A percentile compares a stretch with the other conserved stretches of the same genome.
These are phyloP conservation scores for Cadophora luteo-olivacea DNA, from an alignment of 2,329 filamentous ascomycete genomes.

Conservation along the genomic window DNA sequence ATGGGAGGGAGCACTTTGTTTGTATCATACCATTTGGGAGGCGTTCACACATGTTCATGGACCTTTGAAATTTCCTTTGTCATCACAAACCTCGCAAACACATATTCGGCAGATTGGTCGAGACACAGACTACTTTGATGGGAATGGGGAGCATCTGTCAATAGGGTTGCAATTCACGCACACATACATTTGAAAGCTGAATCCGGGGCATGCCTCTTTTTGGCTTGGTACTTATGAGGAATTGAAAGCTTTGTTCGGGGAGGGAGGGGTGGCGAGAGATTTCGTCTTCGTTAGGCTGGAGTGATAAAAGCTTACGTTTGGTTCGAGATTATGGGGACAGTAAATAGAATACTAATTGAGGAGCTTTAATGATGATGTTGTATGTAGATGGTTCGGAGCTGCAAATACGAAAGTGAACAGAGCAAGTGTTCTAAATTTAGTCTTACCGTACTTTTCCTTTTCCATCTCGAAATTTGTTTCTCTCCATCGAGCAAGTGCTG, in stretches of 20 bases:
- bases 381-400: neutral
- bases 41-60: slow-evolving; percentile 19
- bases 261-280: slow-evolving; percentile 4
- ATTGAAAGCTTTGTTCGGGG: slow-evolving; percentile 8
- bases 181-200: slow-evolving; percentile 30
- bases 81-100: slow-evolving; percentile 13
- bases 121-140: slow-evolving; percentile 14
- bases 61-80: slow-evolving; percentile 19
- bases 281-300: slow-evolving; percentile 10
- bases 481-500: no score
- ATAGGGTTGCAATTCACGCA: slow-evolving; percentile 21
- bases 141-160: slow-evolving; percentile 23
- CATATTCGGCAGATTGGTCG: slow-evolving; percentile 15
- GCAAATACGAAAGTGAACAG: neutral
- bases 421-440: slow-evolving; percentile 2
- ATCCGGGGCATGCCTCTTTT: slow-evolving; percentile 17
- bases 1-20: slow-evolving; percentile 17
- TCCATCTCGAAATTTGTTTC: no score
- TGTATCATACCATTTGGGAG: slow-evolving; percentile 19
- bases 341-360: slow-evolving; percentile 32
- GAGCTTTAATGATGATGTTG: slow-evolving; percentile 25
- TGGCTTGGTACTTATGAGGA: slow-evolving; percentile 19
- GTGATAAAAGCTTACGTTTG: slow-evolving; percentile 3
- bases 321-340: neutral
- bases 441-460: no score